Evolutionary conservation across 768 basidiomycete species (phyloP).

Genomic region (Cystobasidium tubakii): DNA sequence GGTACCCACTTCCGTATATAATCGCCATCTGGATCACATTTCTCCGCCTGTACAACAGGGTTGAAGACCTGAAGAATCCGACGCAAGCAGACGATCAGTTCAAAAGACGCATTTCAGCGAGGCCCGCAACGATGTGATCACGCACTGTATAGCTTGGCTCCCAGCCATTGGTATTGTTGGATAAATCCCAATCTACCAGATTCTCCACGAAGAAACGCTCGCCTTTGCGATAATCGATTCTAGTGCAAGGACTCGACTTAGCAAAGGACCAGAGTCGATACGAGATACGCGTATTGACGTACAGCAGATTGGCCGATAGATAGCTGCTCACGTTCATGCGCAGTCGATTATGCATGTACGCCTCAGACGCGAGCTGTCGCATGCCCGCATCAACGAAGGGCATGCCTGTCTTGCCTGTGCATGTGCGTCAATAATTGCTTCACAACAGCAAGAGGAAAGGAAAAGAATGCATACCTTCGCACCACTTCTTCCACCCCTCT

Average conservation of each 20-base stretch:
- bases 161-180: conserved; percentile 15
- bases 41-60: conserved; percentile 21
- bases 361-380: neutral
- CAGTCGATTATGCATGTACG: conserved; percentile 30
- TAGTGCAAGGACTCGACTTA: neutral
- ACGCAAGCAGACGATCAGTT: neutral
- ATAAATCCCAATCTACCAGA: conserved; percentile 9
- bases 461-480: conserved; percentile 13
- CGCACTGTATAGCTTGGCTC: conserved; percentile 17
- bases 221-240: conserved; percentile 14
- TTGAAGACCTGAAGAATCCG: conserved; percentile 16
- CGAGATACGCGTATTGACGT: no score
- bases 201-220: conserved; percentile 18
- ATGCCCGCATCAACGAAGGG: conserved; percentile 32
- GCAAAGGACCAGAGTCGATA: no score
- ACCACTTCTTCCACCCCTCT: conserved; percentile 23
- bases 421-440: neutral
- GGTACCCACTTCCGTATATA: conserved; percentile 34
- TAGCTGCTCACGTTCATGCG: conserved; percentile 32
- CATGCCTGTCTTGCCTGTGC: conserved; percentile 12
- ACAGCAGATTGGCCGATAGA: neutral
- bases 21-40: conserved; percentile 17
- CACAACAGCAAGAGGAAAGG: neutral
- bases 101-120: neutral
- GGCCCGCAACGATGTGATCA: neutral